These are phyloP conservation scores for Mortierella sp. DNA, from an alignment of 371 early-diverging fungal species.

Conservation along the genomic window DNA sequence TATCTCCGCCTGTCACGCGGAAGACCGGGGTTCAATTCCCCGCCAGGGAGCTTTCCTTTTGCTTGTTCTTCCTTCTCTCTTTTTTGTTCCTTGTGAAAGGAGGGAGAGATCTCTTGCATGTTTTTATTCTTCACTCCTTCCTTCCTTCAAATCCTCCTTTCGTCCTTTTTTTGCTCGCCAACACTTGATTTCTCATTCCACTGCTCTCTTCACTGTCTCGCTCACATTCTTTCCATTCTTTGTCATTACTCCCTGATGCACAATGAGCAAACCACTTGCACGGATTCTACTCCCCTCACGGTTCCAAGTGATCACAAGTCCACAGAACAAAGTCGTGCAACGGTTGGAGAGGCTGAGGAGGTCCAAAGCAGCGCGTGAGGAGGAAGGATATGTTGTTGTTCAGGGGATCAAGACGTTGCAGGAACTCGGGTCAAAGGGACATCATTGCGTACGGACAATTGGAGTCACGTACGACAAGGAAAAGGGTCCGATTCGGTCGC, in stretches of 20 bases:
- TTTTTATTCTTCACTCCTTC: too few species aligned
- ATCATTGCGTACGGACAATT: constrained; percentile 33
- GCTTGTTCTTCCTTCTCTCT: background rate
- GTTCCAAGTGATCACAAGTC: constrained; percentile 37
- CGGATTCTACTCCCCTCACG: constrained; percentile 31
- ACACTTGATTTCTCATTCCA: background rate
- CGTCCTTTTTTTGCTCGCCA: background rate
- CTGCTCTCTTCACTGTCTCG: background rate
- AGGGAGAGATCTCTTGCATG: background rate
- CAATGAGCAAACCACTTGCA: background rate
- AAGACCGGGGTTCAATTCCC: too few species aligned
- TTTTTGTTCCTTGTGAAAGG: background rate
- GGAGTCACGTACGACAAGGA: constrained; percentile 45
- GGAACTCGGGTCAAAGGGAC: constrained; percentile 33
- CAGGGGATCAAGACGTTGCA: constrained; percentile 55
- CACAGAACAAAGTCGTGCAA: constrained; percentile 34
- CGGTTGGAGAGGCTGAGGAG: constrained; percentile 30
- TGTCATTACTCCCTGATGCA: too few species aligned
- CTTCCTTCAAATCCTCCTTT: too few species aligned
- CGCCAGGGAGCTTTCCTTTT: background rate
- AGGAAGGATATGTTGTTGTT: constrained; percentile 38
- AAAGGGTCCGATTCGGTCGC: constrained; percentile 26
- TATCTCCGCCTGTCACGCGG: constrained; percentile 3
- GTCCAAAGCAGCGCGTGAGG: constrained; percentile 28
- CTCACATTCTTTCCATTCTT: background rate